Base-by-base conservation (phyloP, 75 land plant genomes). In the Selaginella moellendorffii region DNA sequence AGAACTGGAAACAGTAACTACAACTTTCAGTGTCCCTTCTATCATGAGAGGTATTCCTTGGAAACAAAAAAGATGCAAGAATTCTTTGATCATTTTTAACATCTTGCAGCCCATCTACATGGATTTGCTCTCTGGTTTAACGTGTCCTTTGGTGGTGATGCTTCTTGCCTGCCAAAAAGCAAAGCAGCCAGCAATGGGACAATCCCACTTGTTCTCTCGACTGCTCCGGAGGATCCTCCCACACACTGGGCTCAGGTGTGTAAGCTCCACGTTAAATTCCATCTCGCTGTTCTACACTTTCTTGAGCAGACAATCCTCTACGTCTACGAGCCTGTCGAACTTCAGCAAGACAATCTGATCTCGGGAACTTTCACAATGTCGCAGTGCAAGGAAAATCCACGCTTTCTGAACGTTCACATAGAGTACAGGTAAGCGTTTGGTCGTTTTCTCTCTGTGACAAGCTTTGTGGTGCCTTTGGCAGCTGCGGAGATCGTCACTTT, bases 121-220 rank as follows among this genome's bases (percentile, higher is more conserved):
- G 97, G 95, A 18, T 92, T 92, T 78, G 98, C 90, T 9, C 78
- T 92, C 53, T 92, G 98, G 98, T 92, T 92, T 54, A 89, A 92
- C 64, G 98, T 88, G 26, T 78, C 82, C 31, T 91, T 91, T 71
- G 65, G 68, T 46, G 80, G 73, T 12, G 73, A 75, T 22, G 53
- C 64, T 52, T 53, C 14, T 5, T 36, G 10, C 46, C 46, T 36
- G 46, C 5, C 5, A 14, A 36, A 14, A 5, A 36, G 5, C 5
- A 36, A 14, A 36, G 46, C 14, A 36, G 5, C 46, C 10, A 14
- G 24, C 79, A 78, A 63, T 59, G 79, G 1, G 66, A 36, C 71
- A 76, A 72, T 52, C 52, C 63, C 20, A 66, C n/a, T 92, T 60
- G 78, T 88, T 26, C 80, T 92, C 2, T 92, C 97, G 28, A 92